phyloP scores from a whole-genome alignment of 2,329 filamentous ascomycete genomes.

The Epichloe scottii region DNA sequence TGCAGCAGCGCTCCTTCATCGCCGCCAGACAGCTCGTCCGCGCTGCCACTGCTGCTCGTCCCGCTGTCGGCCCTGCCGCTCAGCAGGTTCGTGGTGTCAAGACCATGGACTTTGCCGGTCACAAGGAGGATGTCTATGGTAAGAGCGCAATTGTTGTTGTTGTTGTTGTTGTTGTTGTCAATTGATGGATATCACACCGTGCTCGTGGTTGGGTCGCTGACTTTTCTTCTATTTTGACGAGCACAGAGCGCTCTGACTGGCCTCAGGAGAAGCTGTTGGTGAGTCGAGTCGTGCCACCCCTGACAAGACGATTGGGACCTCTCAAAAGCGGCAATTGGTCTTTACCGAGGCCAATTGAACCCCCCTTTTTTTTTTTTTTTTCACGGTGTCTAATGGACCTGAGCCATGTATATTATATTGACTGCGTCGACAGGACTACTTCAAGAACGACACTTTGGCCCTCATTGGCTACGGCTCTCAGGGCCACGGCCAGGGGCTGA shows the following conservation, averaged over 20 bases:
- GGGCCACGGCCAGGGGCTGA: slow-evolving; percentile 97
- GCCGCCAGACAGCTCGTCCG: slow-evolving; percentile 45
- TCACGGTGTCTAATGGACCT: no score
- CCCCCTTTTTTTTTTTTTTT: no score
- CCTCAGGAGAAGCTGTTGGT: slow-evolving; percentile 95
- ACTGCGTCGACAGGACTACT: slow-evolving; percentile 61
- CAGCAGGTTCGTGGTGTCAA: slow-evolving; percentile 84
- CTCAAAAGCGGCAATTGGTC: background rate
- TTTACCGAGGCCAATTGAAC: background rate
- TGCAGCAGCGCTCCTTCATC: slow-evolving; percentile 51
- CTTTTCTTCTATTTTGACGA: background rate
- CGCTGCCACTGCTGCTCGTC: slow-evolving; percentile 33
- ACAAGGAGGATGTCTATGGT: slow-evolving; percentile 93
- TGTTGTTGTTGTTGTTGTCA: no score
- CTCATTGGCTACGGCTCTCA: slow-evolving; percentile 97
- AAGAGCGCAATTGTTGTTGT: slow-evolving; percentile 17
- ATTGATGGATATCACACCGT: background rate
- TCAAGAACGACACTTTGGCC: slow-evolving; percentile 98
- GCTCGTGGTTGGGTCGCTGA: slow-evolving; percentile 8
- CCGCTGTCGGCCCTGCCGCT: slow-evolving; percentile 37
- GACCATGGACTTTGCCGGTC: slow-evolving; percentile 97
- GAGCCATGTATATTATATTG: background rate
- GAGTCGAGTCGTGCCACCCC: slow-evolving; percentile 28
- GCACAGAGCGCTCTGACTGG: slow-evolving; percentile 90
- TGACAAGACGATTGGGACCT: background rate